These are phyloP conservation scores for Microbotryum saponariae DNA, from an alignment of 1,284 basidiomycete genomes.

Conservation along the genomic window DNA sequence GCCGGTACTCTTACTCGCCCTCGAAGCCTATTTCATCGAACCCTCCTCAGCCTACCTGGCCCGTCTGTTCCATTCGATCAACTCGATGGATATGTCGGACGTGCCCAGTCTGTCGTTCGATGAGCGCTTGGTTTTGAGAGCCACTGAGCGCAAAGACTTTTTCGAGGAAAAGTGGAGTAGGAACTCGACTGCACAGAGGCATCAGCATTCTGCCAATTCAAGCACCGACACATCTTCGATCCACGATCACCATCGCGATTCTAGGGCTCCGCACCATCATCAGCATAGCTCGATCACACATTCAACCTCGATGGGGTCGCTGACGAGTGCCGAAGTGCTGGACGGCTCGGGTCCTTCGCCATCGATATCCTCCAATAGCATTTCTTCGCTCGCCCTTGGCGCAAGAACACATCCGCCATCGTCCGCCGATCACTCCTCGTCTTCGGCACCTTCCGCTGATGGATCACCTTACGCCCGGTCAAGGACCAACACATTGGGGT, in stretches of 20 bases:
- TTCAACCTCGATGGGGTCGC: neutral
- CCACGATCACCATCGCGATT: neutral
- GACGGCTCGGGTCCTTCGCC: neutral
- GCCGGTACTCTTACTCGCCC: constrained; percentile 85
- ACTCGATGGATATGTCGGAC: constrained; percentile 75
- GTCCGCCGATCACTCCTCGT: too few relatives aligned
- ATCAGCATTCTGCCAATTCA: too few relatives aligned
- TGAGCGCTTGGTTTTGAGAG: constrained; percentile 82
- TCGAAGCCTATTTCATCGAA: constrained; percentile 87
- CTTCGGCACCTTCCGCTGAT: too few relatives aligned
- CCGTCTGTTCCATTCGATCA: constrained; percentile 83
- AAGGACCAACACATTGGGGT: too few relatives aligned
- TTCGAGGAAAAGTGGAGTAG: constrained; percentile 60
- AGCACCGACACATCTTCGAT: too few relatives aligned
- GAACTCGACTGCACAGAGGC: too few relatives aligned
- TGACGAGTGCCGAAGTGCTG: constrained; percentile 10
- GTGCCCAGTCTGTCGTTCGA: constrained; percentile 67
- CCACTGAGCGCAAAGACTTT: constrained; percentile 81
- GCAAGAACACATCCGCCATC: neutral
- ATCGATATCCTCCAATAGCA: constrained; percentile 7
- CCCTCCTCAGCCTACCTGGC: constrained; percentile 81
- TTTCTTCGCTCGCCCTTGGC: constrained; percentile 11
- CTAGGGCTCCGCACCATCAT: neutral
- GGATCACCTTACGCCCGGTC: too few relatives aligned
- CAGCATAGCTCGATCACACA: neutral